Conservation (phyloP, 305 asterid genomes). For the Fraxinus dipetala region DNA sequence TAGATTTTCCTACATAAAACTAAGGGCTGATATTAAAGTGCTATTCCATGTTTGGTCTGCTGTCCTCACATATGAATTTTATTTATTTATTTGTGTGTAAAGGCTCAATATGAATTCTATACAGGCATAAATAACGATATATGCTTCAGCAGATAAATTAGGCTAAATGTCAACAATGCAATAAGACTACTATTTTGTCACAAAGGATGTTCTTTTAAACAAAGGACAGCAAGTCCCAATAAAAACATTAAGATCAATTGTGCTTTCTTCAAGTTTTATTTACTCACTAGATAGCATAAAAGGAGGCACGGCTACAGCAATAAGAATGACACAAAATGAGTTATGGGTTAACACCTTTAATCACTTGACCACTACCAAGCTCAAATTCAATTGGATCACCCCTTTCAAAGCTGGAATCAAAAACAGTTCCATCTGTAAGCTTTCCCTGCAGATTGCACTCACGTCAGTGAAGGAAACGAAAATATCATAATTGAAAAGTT, state of each 20-base stretch:
- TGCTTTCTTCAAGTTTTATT: neutral
- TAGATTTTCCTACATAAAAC: neutral
- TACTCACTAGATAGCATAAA: neutral
- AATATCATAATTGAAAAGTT: neutral
- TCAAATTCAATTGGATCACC: constrained; percentile 90
- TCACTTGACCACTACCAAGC: constrained; percentile 93
- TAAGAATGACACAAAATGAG: constrained; percentile 6
- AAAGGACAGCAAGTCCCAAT: neutral
- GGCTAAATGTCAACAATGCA: neutral
- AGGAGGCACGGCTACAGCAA: neutral
- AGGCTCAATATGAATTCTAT: neutral
- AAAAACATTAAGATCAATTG: neutral
- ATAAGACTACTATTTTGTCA: neutral
- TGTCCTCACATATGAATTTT: neutral
- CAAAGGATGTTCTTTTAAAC: neutral
- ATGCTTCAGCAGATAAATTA: neutral
- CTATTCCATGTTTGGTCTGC: neutral
- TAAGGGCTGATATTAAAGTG: neutral
- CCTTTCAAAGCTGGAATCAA: constrained; percentile 92
- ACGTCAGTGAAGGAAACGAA: neutral
- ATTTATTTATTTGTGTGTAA: neutral
- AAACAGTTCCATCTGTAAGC: constrained; percentile 94
- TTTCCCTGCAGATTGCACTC: constrained; percentile 58
- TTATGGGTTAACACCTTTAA: constrained; percentile 54
- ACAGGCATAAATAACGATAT: neutral